Conservation (phyloP, 2,329 filamentous ascomycete species). For the Diaporthe destruens region DNA sequence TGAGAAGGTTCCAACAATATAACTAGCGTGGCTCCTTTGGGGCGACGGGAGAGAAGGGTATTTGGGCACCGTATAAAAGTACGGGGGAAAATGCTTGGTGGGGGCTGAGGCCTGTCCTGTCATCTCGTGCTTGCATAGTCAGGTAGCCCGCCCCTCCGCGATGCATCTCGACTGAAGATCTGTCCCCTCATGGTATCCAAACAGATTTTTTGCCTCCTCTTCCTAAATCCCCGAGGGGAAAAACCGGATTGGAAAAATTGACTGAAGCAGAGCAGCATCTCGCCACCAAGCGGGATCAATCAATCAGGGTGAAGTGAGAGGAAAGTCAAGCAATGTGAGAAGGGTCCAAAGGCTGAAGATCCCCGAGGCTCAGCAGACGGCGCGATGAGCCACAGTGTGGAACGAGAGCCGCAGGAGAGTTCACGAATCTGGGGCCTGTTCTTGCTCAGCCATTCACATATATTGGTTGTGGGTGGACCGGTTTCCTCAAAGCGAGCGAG, state of each 20-base stretch:
- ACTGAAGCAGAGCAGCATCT: not conserved
- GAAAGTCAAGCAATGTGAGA: not conserved
- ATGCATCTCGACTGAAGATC: slow-evolving; percentile 18
- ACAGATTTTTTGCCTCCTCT: not conserved
- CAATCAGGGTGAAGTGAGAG: not conserved
- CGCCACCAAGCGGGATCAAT: slow-evolving; percentile 1
- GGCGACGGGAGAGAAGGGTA: slow-evolving; percentile 10
- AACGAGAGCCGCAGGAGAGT: slow-evolving; percentile 1
- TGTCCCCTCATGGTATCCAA: not conserved
- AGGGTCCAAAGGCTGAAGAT: not conserved
- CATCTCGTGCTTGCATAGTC: slow-evolving; percentile 19
- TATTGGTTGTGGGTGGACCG: slow-evolving; percentile 7
- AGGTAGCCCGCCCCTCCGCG: slow-evolving; percentile 8
- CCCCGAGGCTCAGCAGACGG: slow-evolving; percentile 32
- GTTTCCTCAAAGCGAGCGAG: not conserved
- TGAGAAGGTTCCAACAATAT: not conserved
- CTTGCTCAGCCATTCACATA: slow-evolving; percentile 26
- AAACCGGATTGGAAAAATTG: not conserved
- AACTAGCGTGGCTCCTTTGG: not conserved
- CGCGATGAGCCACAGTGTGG: slow-evolving; percentile 30
- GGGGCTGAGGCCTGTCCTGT: slow-evolving; percentile 25
- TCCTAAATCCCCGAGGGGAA: not conserved
- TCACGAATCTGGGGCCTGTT: not conserved
- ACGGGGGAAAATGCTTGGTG: slow-evolving; percentile 19
- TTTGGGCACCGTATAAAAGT: slow-evolving; percentile 25